Conservation (phyloP, 2,329 filamentous ascomycete genomes). For the Periglandula ipomoeae region DNA sequence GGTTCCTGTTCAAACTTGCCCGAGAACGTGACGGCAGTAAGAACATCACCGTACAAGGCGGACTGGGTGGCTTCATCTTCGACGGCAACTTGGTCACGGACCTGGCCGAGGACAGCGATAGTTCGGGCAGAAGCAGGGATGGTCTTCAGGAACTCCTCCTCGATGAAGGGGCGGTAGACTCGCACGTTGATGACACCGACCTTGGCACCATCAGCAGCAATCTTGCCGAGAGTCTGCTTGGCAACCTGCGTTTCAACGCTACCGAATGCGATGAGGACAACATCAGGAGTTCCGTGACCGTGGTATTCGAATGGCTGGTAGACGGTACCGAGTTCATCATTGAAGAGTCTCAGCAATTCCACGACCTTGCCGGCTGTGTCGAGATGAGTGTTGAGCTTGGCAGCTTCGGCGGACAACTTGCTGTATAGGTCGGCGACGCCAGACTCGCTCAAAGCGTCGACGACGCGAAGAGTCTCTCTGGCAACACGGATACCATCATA, state of each 20-base stretch:
- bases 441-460: slow-evolving; percentile 68
- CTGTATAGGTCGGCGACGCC: slow-evolving; percentile 62
- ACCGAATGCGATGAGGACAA: slow-evolving; percentile 85
- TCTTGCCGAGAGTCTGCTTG: slow-evolving; percentile 65
- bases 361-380: slow-evolving; percentile 65
- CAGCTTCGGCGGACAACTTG: slow-evolving; percentile 52
- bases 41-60: slow-evolving; percentile 82
- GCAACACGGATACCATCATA: slow-evolving; percentile 81
- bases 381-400: slow-evolving; percentile 58
- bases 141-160: slow-evolving; percentile 81
- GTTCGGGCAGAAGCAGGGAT: slow-evolving; percentile 68
- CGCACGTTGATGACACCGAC: slow-evolving; percentile 87
- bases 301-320: slow-evolving; percentile 93
- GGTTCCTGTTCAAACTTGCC: slow-evolving; percentile 54
- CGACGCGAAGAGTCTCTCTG: slow-evolving; percentile 71
- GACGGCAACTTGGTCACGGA: slow-evolving; percentile 62
- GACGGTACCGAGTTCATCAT: slow-evolving; percentile 84
- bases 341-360: slow-evolving; percentile 65
- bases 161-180: slow-evolving; percentile 88
- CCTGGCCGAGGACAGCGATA: slow-evolving; percentile 83
- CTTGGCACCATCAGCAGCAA: slow-evolving; percentile 64
- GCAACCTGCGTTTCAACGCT: slow-evolving; percentile 83
- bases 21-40: slow-evolving; percentile 76
- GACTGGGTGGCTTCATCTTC: slow-evolving; percentile 71
- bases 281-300: slow-evolving; percentile 70